Base-by-base conservation (phyloP, 1,284 basidiomycete genomes). In the Pseudozyma sp. region DNA sequence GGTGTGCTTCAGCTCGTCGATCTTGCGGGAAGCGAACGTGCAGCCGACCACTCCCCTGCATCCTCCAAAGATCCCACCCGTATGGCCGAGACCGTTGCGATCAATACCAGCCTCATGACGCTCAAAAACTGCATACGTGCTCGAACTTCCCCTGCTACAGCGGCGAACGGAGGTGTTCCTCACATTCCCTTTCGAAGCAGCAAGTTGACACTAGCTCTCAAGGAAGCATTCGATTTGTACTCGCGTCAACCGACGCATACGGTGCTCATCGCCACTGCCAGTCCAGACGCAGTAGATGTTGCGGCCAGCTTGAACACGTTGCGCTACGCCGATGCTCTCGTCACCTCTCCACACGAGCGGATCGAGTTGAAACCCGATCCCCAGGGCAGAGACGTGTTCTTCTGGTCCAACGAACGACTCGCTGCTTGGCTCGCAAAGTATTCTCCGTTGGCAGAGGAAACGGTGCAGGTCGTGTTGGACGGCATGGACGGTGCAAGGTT, bases 51-150 rank as follows among this genome's bases (percentile, higher is more conserved):
- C n/a, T 56, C 64, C 16, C 37, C 56, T 4, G 8, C 24, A 24
- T 24, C 24, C 24, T 24, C 24, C 24, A 24, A 24, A 24, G 24
- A 24, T 24, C 24, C 24, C 24, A 24, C 24, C 24, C 24, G 24
- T 24, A 70, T 70, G 57, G 49, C 68, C 3, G 68, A 70, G 34
- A 70, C 68, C 2, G 50, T 65, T 0, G 56, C 68, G n/a, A 70
- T 70, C 61, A 70, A 70, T 30, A 64, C 68, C 13, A 56, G 55
- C 37, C 37, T 70, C 10, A 70, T 69, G 67, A 69, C 60, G 37
- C 40, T 69, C 19, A 69, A 69, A 45, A 35, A 44, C 16, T 72
- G 68, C 17, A 67, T 72, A 9, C 63, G 55, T 3, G 33, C 58
- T 2, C 46, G 68, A 4, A 62, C 67, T 0, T 54, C 52, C 3